phyloP scores from a whole-genome alignment of 345 rosid species.

The Cardamine chenopodiifolia region DNA sequence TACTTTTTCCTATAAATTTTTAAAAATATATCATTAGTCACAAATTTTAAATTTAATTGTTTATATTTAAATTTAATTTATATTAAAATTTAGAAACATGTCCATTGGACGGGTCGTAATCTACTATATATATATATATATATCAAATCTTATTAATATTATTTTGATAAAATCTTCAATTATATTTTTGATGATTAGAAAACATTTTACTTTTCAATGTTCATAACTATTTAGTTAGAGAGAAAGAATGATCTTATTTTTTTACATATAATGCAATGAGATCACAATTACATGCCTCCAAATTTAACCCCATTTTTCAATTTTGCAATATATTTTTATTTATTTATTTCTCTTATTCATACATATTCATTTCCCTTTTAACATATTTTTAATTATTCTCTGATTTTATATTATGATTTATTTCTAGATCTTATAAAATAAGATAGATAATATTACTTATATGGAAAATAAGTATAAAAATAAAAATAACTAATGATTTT shows the following conservation, averaged over 20 bases:
- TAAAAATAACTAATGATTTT: too few species aligned
- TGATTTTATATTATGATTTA: neutral
- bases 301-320: neutral
- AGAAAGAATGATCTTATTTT: neutral
- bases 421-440: neutral
- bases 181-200: neutral
- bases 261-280: too few species aligned
- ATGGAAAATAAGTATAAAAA: neutral
- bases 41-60: too few species aligned
- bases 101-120: too few species aligned
- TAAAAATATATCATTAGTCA: too few species aligned
- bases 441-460: neutral
- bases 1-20: too few species aligned
- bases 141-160: too few species aligned
- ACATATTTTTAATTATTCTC: too few species aligned
- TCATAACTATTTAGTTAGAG: neutral
- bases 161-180: too few species aligned
- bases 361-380: neutral
- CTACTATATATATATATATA: too few species aligned
- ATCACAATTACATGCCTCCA: neutral
- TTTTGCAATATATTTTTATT: neutral
- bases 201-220: neutral
- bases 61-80: too few species aligned
- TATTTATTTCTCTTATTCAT: neutral
- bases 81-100: too few species aligned